These are phyloP conservation scores for Neohortaea acidophila DNA, from an alignment of 495 filamentous ascomycete species.

Conservation along the genomic window DNA sequence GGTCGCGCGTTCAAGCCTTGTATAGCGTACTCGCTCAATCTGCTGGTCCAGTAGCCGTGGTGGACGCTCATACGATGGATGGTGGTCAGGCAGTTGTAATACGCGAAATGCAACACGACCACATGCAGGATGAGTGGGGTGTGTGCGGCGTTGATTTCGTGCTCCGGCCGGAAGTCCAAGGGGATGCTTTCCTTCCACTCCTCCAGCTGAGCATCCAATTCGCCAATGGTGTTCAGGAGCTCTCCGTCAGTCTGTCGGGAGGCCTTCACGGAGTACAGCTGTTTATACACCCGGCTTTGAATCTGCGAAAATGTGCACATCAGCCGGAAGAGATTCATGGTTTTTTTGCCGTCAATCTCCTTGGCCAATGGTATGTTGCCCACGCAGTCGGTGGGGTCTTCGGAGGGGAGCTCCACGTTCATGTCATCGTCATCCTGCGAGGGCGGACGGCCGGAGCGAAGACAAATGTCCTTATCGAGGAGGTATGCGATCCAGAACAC, in stretches of 20 bases:
- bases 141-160: slow-evolving; percentile 82
- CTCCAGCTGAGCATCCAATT: slow-evolving; percentile 83
- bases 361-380: slow-evolving; percentile 72
- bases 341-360: slow-evolving; percentile 61
- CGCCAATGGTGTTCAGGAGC: slow-evolving; percentile 86
- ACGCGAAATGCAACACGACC: slow-evolving; percentile 84
- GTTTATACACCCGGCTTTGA: slow-evolving; percentile 85
- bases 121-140: slow-evolving; percentile 83
- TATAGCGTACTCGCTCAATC: slow-evolving; percentile 87
- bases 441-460: slow-evolving; percentile 81
- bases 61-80: slow-evolving; percentile 98
- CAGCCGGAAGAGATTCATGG: slow-evolving; percentile 82
- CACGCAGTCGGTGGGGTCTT: slow-evolving; percentile 78
- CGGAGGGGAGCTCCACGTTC: slow-evolving; percentile 89
- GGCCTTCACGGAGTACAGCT: slow-evolving; percentile 83
- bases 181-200: slow-evolving; percentile 94
- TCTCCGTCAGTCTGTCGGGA: slow-evolving; percentile 86
- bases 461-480: slow-evolving; percentile 87
- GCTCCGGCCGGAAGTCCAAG: slow-evolving; percentile 81
- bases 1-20: slow-evolving; percentile 81
- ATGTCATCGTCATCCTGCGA: slow-evolving; percentile 96
- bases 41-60: slow-evolving; percentile 95
- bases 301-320: slow-evolving; percentile 87
- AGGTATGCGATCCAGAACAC: slow-evolving; percentile 98
- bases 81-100: slow-evolving; percentile 94